A percentile compares a stretch with the other conserved stretches of the same genome.
Evolutionary conservation across 768 basidiomycete species (phyloP).

Genomic region (Boletus bicolor): DNA sequence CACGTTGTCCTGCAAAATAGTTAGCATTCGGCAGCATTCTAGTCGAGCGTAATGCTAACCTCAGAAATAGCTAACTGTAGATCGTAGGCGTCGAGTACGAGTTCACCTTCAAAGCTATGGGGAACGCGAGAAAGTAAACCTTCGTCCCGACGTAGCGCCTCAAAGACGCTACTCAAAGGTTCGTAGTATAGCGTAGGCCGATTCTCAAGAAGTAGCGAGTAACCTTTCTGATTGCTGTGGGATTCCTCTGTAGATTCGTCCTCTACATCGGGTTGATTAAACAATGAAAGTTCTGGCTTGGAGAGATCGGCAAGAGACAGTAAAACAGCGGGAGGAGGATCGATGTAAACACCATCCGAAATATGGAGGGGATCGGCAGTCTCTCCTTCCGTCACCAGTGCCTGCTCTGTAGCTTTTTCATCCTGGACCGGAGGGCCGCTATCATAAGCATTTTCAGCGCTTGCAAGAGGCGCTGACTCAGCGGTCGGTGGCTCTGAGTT

Average conservation of each 20-base stretch:
- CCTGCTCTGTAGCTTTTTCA: constrained; percentile 14
- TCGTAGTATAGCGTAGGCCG: constrained; percentile 76
- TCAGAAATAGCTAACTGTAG: constrained; percentile 63
- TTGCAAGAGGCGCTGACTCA: constrained; percentile 10
- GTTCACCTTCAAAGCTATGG: constrained; percentile 54
- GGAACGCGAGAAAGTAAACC: constrained; percentile 41
- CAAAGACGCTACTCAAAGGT: constrained; percentile 65
- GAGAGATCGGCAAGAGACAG: constrained; percentile 42
- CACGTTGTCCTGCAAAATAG: constrained; percentile 55
- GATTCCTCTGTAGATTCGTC: constrained; percentile 18
- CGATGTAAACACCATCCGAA: constrained; percentile 68
- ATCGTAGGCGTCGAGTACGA: constrained; percentile 69
- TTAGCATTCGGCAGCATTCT: constrained; percentile 3
- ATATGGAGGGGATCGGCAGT: constrained; percentile 51
- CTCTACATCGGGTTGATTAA: constrained; percentile 47
- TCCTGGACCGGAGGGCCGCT: constrained; percentile 1
- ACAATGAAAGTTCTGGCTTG: constrained; percentile 45
- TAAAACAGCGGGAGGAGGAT: constrained; percentile 69
- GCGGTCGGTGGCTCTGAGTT: constrained; percentile 1
- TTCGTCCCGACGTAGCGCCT: constrained; percentile 65
- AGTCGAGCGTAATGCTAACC: constrained; percentile 35
- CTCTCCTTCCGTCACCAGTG: constrained; percentile 11
- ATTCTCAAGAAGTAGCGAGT: constrained; percentile 54
- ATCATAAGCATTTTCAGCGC: constrained; percentile 7
- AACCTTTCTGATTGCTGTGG: constrained; percentile 18